Base-by-base conservation (phyloP, 169 alveolate species). In the Cryptosporidium viatorum region DNA sequence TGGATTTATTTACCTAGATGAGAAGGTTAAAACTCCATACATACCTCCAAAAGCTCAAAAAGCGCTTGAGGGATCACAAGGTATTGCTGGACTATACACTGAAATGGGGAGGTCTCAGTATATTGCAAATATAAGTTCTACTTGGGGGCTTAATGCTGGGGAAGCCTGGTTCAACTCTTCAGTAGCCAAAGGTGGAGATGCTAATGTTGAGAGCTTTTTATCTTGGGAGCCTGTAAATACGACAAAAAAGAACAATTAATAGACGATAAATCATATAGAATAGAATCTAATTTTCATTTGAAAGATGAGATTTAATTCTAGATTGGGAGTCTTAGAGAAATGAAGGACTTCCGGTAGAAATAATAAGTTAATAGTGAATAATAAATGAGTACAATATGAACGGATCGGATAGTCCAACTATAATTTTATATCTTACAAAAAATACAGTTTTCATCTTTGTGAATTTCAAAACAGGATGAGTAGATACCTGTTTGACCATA, bases 71-170 rank as follows among this genome's bases (percentile, higher is more conserved):
- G 75, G 70, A 43, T 60, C 89, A 2, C 55, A 52, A 33, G 89
- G 89, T 41, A 37, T 80, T 14, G 89, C 89, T 80, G 89, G 80
- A 29, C 68, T 80, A 10, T 80, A 80, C 52, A 60, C 89, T 1
- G 80, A 80, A 41, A 80, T 65, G 75, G 89, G 89, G 43, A 80
- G 89, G 29, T 62, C 80, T 12, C 80, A 80, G 51, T 62, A 59
- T 62, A 26, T 65, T 8, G 14, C 26, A 9, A 80, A 80, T 65
- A 16, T 80, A 12, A 80, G 89, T 31, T 59, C 75, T 9, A 80
- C 89, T 18, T 80, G 89, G 89, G 89, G 89, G 23, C 23, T 60
- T 8, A 80, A 80, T 65, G 89, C 74, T 29, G 89, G 89, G 1
- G 89, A 80, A 48, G 89, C 89, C 26, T 80, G 89, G 89, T 80